Evolutionary conservation across 148 eudicot species (phyloP), one percentile per base, ranked within the genome.

Genomic region (Cornus controversa): DNA sequence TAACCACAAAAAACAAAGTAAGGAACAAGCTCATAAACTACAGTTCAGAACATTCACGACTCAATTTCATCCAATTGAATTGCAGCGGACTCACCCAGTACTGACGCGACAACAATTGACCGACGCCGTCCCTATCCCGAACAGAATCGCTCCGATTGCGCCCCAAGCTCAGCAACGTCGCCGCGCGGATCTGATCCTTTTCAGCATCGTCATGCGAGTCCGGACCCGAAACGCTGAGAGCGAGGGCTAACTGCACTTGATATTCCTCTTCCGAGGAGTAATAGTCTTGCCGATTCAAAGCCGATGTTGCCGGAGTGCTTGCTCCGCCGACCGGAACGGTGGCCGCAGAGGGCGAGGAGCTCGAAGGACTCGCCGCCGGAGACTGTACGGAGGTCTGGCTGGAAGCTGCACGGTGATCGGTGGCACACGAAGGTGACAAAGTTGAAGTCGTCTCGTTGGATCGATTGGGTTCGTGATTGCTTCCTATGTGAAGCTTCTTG

Each of bases 181-280:
- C 89, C 0, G 88, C 90, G 1, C 94, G 83, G 82, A 90, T 86
- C 90, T 82, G 90, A 82, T 81, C 91, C 37, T 76, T 82, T 67
- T 93, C 93, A 0, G 82, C 63, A 78, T 82, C 84, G 75, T 76
- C 82, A 9, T 80, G 63, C 20, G 82, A 82, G 24, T 88, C 91
- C 25, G 84, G 85, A 66, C 87, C 89, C 1, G 99, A 96, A 14
- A 89, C 99, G 67, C 99, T 96, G 8, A 96, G 85, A 14, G 99
- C 99, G 75, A 96, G 81, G 79, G 99, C 99, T 60, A 96, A 85
- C 79, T 96, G 99, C 67, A 96, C 88, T 87, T 91, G 98, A 70
- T 90, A 96, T 73, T 96, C 99, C 85, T 96, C 99, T 79, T 96
- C 99, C 10, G 99, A 90, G 20, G 89, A 82, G 60, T 84, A 89